These are phyloP conservation scores for Neocatenulostroma microsporum DNA, from an alignment of 2,329 filamentous ascomycete genomes.

Conservation along the genomic window DNA sequence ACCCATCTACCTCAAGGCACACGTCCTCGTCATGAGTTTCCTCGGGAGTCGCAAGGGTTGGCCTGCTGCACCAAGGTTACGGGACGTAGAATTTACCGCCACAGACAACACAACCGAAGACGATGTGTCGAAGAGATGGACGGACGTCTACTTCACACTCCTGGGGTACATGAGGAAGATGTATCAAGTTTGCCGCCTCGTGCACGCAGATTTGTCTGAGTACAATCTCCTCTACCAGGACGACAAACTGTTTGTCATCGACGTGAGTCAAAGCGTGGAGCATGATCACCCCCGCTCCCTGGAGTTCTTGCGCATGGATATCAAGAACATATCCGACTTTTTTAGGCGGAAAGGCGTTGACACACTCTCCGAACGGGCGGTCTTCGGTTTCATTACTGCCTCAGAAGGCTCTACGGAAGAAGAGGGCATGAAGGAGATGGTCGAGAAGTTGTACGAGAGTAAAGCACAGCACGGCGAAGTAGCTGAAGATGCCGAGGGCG, in stretches of 20 bases:
- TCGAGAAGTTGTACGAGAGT: slow-evolving; percentile 61
- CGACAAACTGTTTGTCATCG: slow-evolving; percentile 79
- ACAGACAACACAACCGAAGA: slow-evolving; percentile 48
- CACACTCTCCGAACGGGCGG: slow-evolving; percentile 65
- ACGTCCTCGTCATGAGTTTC: slow-evolving; percentile 93
- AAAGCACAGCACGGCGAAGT: slow-evolving; percentile 40
- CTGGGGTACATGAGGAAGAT: slow-evolving; percentile 83
- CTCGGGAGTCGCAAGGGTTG: slow-evolving; percentile 79
- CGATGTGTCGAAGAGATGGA: slow-evolving; percentile 61
- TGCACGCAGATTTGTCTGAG: slow-evolving; percentile 94
- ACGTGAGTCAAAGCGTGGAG: slow-evolving; percentile 95
- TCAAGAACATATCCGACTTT: slow-evolving; percentile 93
- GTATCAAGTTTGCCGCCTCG: slow-evolving; percentile 84
- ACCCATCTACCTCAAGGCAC: slow-evolving; percentile 79
- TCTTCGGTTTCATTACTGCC: slow-evolving; percentile 75
- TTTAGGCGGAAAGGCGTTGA: slow-evolving; percentile 82
- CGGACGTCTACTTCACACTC: slow-evolving; percentile 69
- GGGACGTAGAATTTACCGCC: slow-evolving; percentile 65
- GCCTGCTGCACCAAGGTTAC: slow-evolving; percentile 78
- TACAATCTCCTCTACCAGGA: slow-evolving; percentile 95
- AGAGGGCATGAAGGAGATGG: slow-evolving; percentile 50
- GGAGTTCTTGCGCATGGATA: slow-evolving; percentile 95
- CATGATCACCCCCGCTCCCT: slow-evolving; percentile 88
- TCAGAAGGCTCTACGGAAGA: slow-evolving; percentile 54
- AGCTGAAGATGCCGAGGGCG: slow-evolving; percentile 48